Base-by-base conservation (phyloP, 768 basidiomycete genomes). In the Hericium alpestre region DNA sequence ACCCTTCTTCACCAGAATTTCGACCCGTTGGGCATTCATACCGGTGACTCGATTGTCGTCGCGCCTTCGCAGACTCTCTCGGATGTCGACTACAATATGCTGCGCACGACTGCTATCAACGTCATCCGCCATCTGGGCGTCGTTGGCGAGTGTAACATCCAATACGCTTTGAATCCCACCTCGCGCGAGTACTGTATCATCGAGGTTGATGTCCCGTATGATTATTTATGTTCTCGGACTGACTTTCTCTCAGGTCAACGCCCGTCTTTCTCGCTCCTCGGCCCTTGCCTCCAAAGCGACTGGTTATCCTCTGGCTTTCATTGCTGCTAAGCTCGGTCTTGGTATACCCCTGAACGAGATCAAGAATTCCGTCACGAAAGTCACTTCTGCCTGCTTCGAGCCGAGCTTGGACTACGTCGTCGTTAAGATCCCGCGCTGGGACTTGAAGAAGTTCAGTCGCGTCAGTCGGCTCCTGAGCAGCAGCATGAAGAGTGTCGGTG, bases 11-110 rank as follows among this genome's bases (percentile, higher is more conserved):
- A 27, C 20, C 64, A 98, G 95, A 99, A 99, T 76, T 99, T 99
- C 64, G 95, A 99, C 70, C 95, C 95, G 37, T 80, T 99, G 25
- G 95, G 95, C 58, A 98, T 96, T 64, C 95, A 99, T 66, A 99
- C 95, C 1, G 95, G 95, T 56, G 95, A 99, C 69, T 99, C 95
- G 4, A 97, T 98, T 65, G 96, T 99, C 63, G 81, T 98, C 32
- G 96, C 96, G 8, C 95, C 95, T 2, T 97, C 94, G 47, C 95
- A 99, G 71, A 98, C 95, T 0, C 81, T 98, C 27, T 96, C 94
- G n/a, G 95, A 98, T 69, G 80, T 86, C n/a, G 96, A 98, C 70
- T 97, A 96, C 76, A 93, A 98, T 69, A 99, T 98, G 95, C 83
- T 99, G 52, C 85, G 96, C 48, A 96, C 93, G 23, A 96, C 95